Conservation (phyloP, 257 asterid genomes). For the Dorcoceras hygrometricum region DNA sequence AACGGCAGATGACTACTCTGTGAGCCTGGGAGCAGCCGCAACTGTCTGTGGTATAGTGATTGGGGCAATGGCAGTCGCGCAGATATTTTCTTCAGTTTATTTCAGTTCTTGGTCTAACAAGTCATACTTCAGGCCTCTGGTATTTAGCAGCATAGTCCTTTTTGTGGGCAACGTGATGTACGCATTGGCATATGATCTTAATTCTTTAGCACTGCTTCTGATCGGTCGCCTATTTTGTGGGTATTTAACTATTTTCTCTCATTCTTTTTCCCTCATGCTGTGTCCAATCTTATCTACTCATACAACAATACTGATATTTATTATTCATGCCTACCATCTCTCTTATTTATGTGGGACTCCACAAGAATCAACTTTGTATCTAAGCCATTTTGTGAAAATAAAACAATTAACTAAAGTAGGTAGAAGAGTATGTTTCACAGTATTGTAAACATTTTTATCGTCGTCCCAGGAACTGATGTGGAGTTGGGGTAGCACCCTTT, state of each 20-base stretch:
- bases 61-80: conserved; percentile 77
- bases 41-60: conserved; percentile 66
- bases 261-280: not conserved
- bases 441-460: too few species aligned
- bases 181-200: conserved; percentile 58
- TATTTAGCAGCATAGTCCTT: conserved; percentile 67
- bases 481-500: not conserved
- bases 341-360: too few species aligned
- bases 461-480: not conserved
- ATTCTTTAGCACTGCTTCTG: conserved; percentile 51
- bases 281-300: not conserved
- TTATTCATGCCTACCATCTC: too few species aligned
- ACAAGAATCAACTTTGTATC: not conserved
- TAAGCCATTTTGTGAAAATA: not conserved
- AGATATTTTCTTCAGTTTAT: conserved; percentile 68
- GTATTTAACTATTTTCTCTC: conserved; percentile 28
- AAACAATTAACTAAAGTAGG: not conserved
- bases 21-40: conserved; percentile 77
- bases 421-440: too few species aligned
- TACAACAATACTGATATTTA: too few species aligned
- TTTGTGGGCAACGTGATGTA: conserved; percentile 51
- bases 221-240: conserved; percentile 66
- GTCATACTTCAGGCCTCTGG: conserved; percentile 58
- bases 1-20: conserved; percentile 65
- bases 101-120: conserved; percentile 74